A percentile compares a stretch with the other conserved stretches of the same genome.
Evolutionary conservation across 2,329 filamentous ascomycete species (phyloP).

Genomic region (Xylariaceae sp.): DNA sequence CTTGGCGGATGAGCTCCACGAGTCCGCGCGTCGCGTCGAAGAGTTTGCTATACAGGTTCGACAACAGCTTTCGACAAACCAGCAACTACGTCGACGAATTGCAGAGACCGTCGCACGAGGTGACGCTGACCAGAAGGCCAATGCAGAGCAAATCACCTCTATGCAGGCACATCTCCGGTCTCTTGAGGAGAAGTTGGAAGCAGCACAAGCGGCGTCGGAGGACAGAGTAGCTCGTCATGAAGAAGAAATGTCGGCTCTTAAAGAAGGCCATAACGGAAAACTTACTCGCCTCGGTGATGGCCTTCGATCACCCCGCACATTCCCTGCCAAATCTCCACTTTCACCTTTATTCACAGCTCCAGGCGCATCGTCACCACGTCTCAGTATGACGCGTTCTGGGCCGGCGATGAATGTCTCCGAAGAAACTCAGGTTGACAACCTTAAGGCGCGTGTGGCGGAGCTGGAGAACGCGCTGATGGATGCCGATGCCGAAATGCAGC

Average conservation of each 20-base stretch:
- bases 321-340: constrained; percentile 65
- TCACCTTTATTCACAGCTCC: constrained; percentile 66
- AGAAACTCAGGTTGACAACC: constrained; percentile 73
- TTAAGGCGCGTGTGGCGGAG: constrained; percentile 81
- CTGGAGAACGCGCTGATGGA: constrained; percentile 81
- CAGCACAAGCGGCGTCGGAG: constrained; percentile 85
- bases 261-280: constrained; percentile 78
- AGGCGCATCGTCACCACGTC: constrained; percentile 58
- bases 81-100: constrained; percentile 76
- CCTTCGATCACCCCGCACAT: constrained; percentile 53
- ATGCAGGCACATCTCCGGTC: constrained; percentile 81
- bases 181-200: constrained; percentile 83
- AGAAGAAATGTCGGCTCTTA: constrained; percentile 78
- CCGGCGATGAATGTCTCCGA: constrained; percentile 71
- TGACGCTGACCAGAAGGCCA: constrained; percentile 81
- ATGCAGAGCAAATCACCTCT: constrained; percentile 80
- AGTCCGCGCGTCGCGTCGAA: constrained; percentile 79
- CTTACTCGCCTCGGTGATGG: constrained; percentile 74
- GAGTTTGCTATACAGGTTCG: constrained; percentile 80
- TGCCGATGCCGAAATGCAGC: constrained; percentile 82
- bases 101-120: constrained; percentile 81
- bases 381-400: constrained; percentile 55
- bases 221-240: constrained; percentile 84
- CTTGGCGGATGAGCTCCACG: constrained; percentile 72
- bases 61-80: constrained; percentile 80